Evolutionary conservation across 139 green algal genomes (phyloP).

Genomic region (Chlorella sp.): DNA sequence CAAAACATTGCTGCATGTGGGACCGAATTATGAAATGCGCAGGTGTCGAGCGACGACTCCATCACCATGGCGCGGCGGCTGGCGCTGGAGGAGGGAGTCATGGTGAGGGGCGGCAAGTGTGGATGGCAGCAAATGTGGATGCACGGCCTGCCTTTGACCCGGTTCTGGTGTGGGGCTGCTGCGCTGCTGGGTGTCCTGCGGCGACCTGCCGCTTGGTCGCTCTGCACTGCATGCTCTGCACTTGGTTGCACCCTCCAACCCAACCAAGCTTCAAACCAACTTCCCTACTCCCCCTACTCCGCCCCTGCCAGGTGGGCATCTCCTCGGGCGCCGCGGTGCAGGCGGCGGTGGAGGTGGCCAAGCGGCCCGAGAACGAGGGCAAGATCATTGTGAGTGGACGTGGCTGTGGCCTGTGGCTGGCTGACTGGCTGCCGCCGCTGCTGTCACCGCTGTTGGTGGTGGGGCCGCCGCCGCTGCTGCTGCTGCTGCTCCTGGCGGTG

Average conservation of each 20-base stretch:
- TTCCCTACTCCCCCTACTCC: neutral
- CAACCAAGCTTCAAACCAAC: no score
- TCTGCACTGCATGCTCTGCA: neutral
- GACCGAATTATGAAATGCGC: no score
- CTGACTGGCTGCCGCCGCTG: neutral
- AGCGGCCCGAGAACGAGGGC: conserved; percentile 63
- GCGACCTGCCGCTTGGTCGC: no score
- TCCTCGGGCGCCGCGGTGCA: conserved; percentile 61
- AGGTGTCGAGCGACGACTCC: conserved; percentile 52
- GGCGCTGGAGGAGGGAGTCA: conserved; percentile 73
- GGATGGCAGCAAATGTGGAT: no score
- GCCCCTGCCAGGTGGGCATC: conserved; percentile 51
- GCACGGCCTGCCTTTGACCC: neutral
- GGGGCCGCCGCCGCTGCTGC: no score
- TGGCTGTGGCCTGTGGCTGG: neutral
- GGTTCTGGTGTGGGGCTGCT: neutral
- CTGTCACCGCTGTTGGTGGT: neutral
- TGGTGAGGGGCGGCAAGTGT: no score
- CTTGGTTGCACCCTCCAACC: neutral
- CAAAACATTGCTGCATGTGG: no score
- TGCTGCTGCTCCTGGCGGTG: no score
- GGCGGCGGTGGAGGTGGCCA: conserved; percentile 49
- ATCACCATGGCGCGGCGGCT: conserved; percentile 71
- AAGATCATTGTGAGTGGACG: conserved; percentile 61
- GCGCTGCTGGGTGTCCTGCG: no score